Conservation (phyloP, 78 protist species). For the Guillardia theta region DNA sequence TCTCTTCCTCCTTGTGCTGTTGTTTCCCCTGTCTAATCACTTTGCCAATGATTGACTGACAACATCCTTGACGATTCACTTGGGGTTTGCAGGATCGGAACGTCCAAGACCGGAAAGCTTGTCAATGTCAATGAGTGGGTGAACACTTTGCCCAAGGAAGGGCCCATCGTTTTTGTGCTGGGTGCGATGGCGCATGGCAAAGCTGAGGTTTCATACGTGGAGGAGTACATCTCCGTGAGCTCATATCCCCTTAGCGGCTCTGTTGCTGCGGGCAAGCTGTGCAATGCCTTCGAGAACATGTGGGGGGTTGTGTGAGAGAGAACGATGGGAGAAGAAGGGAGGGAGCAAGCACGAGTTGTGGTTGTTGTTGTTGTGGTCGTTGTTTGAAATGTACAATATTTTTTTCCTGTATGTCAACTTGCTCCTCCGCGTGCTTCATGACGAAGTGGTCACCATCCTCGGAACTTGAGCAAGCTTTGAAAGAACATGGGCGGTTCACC, state of each 20-base stretch:
- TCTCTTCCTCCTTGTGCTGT: background rate
- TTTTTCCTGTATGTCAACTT: too few species aligned
- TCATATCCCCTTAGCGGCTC: conserved; percentile 86
- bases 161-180: conserved; percentile 75
- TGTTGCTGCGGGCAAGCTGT: conserved; percentile 72
- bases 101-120: conserved; percentile 11
- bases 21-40: background rate
- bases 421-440: too few species aligned
- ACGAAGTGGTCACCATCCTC: too few species aligned
- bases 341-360: too few species aligned
- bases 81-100: background rate
- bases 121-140: conserved; percentile 8
- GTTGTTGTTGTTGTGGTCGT: too few species aligned
- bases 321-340: too few species aligned
- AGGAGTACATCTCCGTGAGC: conserved; percentile 73
- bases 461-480: too few species aligned
- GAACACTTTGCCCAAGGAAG: background rate
- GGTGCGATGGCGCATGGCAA: conserved; percentile 87
- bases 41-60: conserved; percentile 62
- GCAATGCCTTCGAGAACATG: conserved; percentile 76
- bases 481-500: too few species aligned
- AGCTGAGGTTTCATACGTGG: conserved; percentile 67
- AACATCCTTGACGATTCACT: background rate
- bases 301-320: conserved; percentile 85
- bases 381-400: too few species aligned